Evolutionary conservation across 2,329 filamentous ascomycete genomes (phyloP), one percentile per base, ranked within the genome.

Genomic region (Paraconiothyrium sp.): DNA sequence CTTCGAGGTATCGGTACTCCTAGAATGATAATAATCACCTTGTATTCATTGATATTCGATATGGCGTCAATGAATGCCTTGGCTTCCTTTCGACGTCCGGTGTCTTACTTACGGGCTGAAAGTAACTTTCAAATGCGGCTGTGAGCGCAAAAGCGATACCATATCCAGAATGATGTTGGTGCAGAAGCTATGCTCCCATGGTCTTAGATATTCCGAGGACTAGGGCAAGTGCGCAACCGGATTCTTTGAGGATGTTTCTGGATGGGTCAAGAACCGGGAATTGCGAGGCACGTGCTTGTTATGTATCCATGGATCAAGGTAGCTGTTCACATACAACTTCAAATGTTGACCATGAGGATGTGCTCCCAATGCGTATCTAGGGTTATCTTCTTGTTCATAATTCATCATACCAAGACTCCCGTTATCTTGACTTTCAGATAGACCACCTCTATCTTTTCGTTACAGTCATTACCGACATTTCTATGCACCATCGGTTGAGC

Each of bases 171-270:
- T 14, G 9, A 13, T 16, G 16, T 16, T 34, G 50, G 22, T 39
- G 22, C n/a, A 37, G 2, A 14, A 7, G 50, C 50, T 54, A 14
- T 20, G 20, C 20, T 20, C 20, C 20, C 20, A 54, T 54, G 3
- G 20, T 11, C 32, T 56, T n/a, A 44, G 13, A 2, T 56, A 27
- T 32, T 7, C 32, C 14, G 34, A 56, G 39, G 14, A 56, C n/a
- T 44, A 20, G 35, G 9, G 43, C 22, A 22, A 11, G 8, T 56
- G 54, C 37, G 4, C 54, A n/a, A 46, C 27, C n/a, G 54, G 54
- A 14, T 56, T 56, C 24, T 56, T 43, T 5, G 41, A 47, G 4
- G 54, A 39, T 4, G 43, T 46, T 8, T 49, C 22, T 3, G 32
- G 22, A n/a, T 4, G 10, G 5, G n/a, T 44, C 8, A 44, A 44